Base-by-base conservation (phyloP, 1,284 basidiomycete genomes). In the Marasmius tenuissimus region DNA sequence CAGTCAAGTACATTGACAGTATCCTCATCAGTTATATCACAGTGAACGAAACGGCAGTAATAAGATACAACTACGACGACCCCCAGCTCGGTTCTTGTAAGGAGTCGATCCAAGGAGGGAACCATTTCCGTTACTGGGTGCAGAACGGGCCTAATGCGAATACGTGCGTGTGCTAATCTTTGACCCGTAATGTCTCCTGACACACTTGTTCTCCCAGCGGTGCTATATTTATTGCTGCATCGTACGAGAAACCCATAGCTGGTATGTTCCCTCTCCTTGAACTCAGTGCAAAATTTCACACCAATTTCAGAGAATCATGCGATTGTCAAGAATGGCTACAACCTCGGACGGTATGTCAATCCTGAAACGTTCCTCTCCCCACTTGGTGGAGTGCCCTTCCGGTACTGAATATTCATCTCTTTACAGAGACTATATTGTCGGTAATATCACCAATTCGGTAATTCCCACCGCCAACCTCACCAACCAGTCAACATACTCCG, bases 121-220 rank as follows among this genome's bases (percentile, higher is more conserved):
- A 92, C 69, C 96, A 98, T 71, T 88, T 96, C 72, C 85, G 96
- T 33, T 96, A 96, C 75, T 98, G 93, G 92, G 73, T 83, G 1
- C 95, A 97, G 75, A 81, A 91, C 63, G 91, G 89, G 0, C 75
- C 79, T 3, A 63, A 76, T 9, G 85, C 78, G 1, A 80, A 92
- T 66, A 90, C 82, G 81, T 84, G 51, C 51, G 79, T 70, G 4
- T 27, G 48, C 42, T 33, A 1, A 18, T 48, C 57, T 58, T 39
- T 45, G 22, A 52, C 9, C 34, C 10, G 35, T 33, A 59, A 53
- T 52, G 38, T 37, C 54, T 35, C 56, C 42, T 39, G 42, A 61
- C 57, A 59, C 53, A 37, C 57, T 45, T 16, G 45, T n/a, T 20
- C 55, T 64, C 33, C 42, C 67, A 89, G 88, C 62, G 85, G 89